Evolutionary conservation across 169 alveolate species (phyloP), one percentile per base, ranked within the genome.

Genomic region (Eimeria praecox): DNA sequence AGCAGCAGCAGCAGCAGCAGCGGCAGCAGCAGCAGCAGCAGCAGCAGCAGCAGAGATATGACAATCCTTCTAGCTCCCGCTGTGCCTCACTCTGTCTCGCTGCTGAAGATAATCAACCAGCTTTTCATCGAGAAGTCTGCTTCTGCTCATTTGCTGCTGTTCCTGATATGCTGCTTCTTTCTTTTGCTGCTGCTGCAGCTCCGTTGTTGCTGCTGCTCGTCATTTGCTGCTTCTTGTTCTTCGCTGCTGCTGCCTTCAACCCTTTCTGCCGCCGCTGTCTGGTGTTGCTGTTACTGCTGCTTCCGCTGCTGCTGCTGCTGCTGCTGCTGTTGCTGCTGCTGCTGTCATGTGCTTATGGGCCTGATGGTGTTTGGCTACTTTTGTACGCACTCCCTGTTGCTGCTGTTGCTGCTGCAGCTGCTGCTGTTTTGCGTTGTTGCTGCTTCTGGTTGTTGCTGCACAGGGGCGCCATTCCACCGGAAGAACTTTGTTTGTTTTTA

Each of bases 401-500:
- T 42, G 89, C 89, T 42, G 66, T 64, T 42, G 89, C 64, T 42
- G 89, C 64, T 24, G 59, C 89, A 6, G 59, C 64, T 42, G 89
- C 66, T 78, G 89, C n/a, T 20, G 86, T 8, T 27, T n/a, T n/a
- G n/a, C n/a, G 86, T 30, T 75, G 40, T 75, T 75, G 59, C 64
- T 78, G 89, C 85, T 73, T n/a, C n/a, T n/a, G n/a, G n/a, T n/a
- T n/a, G 85, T 49, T 73, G 85, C 52, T 73, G 44, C 12, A 27
- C 64, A 78, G 89, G 89, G 89, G 89, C 46, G 89, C 64, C 20
- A 20, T 40, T 20, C 89, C 89, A 14, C 66, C 89, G 27, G 89
- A 78, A 64, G 89, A 78, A 33, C 89, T 78, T 27, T 78, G 89
- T 30, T 30, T 78, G 18, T 78, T 78, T 42, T 35, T 78, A 56